Percentiles rank a stretch among this genome's conserved stretches.
Conservation (phyloP, 2,329 filamentous ascomycete species). For the Aureobasidium sp. region DNA sequence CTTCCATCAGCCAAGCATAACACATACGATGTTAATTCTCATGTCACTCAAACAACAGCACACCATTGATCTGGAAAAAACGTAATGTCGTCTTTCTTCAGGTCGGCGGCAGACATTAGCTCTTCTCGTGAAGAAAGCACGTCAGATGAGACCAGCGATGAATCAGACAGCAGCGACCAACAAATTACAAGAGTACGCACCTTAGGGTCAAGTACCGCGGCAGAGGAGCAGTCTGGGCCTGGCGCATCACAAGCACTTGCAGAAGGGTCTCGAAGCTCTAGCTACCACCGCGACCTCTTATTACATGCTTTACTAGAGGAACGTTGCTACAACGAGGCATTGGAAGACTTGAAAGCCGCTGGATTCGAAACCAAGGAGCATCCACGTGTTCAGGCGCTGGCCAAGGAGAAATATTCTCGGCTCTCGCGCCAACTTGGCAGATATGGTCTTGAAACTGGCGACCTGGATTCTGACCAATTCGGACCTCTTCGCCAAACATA, state of each 20-base stretch:
- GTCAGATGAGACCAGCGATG: constrained; percentile 4
- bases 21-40: not conserved
- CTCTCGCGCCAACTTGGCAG: constrained; percentile 31
- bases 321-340: constrained; percentile 32
- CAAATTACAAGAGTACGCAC: constrained; percentile 3
- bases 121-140: constrained; percentile 13
- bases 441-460: constrained; percentile 29
- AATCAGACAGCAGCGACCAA: not conserved
- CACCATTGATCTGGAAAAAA: not conserved
- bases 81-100: constrained; percentile 17
- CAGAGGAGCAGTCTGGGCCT: constrained; percentile 4
- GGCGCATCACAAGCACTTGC: constrained; percentile 2
- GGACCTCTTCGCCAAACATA: constrained; percentile 27
- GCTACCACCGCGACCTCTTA: constrained; percentile 28
- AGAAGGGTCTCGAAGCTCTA: constrained; percentile 6
- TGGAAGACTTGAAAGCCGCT: constrained; percentile 26
- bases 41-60: not conserved
- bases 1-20: not conserved
- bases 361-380: constrained; percentile 23
- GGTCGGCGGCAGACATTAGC: constrained; percentile 16
- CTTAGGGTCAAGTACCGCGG: not conserved
- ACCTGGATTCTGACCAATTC: constrained; percentile 30
- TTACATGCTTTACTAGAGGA: constrained; percentile 40
- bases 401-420: constrained; percentile 31
- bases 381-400: constrained; percentile 31